Evolutionary conservation across 1,284 basidiomycete genomes (phyloP), one percentile per base, ranked within the genome.

Genomic region (Amylostereum chailletii): DNA sequence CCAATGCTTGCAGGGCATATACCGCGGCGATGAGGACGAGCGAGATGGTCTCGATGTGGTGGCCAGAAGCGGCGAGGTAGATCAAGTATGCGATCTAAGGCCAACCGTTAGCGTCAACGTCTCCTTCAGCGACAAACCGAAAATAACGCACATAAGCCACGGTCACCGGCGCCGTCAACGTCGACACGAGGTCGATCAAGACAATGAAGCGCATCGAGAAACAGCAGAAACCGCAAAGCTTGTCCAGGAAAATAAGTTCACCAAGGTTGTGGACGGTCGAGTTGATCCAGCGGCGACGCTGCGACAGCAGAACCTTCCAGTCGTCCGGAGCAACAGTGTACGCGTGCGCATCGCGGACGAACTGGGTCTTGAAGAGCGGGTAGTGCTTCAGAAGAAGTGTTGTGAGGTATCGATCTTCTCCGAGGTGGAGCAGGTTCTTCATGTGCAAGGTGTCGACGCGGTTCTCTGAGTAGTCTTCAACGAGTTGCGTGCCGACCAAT

Each of bases 151-250:
- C 90, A 62, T 98, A 98, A 36, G 83, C 92, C 31, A 97, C 90
- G 0, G 93, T 95, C 54, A 97, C 89, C 0, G 95, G 95, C 49
- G 90, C 85, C 45, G 90, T 88, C 49, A 95, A 61, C 0, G 91
- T 94, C 8, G 86, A 90, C 34, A 94, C 61, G 51, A 98, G 71
- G 72, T 98, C 95, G 58, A 99, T 85, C 76, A 99, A 92, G 59
- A 98, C 94, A 41, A 99, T 76, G 67, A 98, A 99, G 29, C 95
- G 83, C 95, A 99, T 98, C 3, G 93, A 97, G 78, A 99, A 96
- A 72, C 90, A 89, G 62, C 94, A 97, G 80, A 96, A 95, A 53
- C 94, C 93, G 61, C 93, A 97, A 54, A 98, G 84, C 56, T 94
- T 87, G 42, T 94, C 90, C 60, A 97, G 72, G 71, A 92, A 92